phyloP scores from a whole-genome alignment of 768 basidiomycete species.

The Rhizopogon roseolus region DNA sequence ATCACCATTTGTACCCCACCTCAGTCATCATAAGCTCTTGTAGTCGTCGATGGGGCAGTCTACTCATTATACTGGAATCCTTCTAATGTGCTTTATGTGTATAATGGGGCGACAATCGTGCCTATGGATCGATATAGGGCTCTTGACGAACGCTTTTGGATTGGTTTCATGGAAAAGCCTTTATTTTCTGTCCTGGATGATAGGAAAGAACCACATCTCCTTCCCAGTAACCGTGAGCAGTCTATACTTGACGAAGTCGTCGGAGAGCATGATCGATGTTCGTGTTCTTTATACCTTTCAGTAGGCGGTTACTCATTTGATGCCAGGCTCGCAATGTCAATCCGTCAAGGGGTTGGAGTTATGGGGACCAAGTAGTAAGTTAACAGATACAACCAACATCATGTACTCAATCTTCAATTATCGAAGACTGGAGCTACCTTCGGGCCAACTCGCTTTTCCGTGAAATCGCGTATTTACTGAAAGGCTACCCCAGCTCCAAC shows the following conservation, averaged over 20 bases:
- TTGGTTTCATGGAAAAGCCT: background rate
- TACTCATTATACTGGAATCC: background rate
- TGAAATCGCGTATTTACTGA: conserved; percentile 1
- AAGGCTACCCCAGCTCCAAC: background rate
- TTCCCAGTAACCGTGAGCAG: background rate
- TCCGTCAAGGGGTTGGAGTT: conserved; percentile 12
- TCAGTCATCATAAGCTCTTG: background rate
- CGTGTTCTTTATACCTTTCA: background rate
- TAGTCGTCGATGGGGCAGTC: background rate
- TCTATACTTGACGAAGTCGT: conserved; percentile 15
- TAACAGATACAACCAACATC: background rate
- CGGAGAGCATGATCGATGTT: conserved; percentile 17
- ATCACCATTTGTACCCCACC: background rate
- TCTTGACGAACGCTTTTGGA: background rate
- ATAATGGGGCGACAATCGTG: background rate
- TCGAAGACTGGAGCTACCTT: conserved; percentile 13
- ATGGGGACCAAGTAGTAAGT: conserved; percentile 24
- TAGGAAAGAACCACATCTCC: background rate
- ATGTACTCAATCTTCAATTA: background rate
- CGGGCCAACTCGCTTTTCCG: background rate
- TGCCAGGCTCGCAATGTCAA: conserved; percentile 7
- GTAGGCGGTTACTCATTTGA: background rate
- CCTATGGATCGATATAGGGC: background rate
- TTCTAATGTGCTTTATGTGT: background rate
- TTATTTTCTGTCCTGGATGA: background rate